These are phyloP conservation scores for Lodderomyces orthopsilosis DNA, from an alignment of 1,139 yeast genomes.

Conservation along the genomic window DNA sequence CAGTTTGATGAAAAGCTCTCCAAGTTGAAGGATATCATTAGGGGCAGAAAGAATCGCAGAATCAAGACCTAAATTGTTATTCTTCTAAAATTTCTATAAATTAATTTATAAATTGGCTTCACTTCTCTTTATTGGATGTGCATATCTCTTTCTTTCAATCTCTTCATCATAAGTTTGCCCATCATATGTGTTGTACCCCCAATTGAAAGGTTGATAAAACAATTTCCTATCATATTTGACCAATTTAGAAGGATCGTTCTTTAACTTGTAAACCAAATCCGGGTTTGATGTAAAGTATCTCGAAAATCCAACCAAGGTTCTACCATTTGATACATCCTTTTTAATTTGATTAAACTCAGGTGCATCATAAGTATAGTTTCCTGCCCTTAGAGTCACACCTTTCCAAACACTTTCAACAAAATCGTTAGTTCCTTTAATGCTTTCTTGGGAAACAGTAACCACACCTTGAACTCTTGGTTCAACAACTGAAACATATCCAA, in stretches of 20 bases:
- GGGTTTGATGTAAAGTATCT: slow-evolving; percentile 53
- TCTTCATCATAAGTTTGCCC: slow-evolving; percentile 16
- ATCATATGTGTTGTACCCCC: slow-evolving; percentile 27
- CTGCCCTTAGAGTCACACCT: slow-evolving; percentile 48
- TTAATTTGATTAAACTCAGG: slow-evolving; percentile 20
- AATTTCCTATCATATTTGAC: slow-evolving; percentile 25
- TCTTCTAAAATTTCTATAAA: neutral
- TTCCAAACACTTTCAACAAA: slow-evolving; percentile 46
- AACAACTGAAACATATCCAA: slow-evolving; percentile 53
- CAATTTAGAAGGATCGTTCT: slow-evolving; percentile 36
- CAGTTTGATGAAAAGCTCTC: slow-evolving; percentile 2
- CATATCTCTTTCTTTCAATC: slow-evolving; percentile 16
- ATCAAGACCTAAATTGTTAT: neutral
- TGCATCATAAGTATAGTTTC: slow-evolving; percentile 35
- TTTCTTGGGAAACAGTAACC: slow-evolving; percentile 11
- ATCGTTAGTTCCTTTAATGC: slow-evolving; percentile 23
- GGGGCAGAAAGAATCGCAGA: slow-evolving; percentile 1
- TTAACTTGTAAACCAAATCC: slow-evolving; percentile 46
- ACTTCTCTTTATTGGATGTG: slow-evolving; percentile 10
- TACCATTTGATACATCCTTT: slow-evolving; percentile 29
- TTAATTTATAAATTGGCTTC: neutral
- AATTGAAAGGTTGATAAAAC: slow-evolving; percentile 22
- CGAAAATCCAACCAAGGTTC: slow-evolving; percentile 45
- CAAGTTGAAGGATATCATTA: slow-evolving; percentile 1
- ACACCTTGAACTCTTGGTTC: slow-evolving; percentile 37